Conservation (phyloP, 1,284 basidiomycete genomes). For the Peniophora sp. region DNA sequence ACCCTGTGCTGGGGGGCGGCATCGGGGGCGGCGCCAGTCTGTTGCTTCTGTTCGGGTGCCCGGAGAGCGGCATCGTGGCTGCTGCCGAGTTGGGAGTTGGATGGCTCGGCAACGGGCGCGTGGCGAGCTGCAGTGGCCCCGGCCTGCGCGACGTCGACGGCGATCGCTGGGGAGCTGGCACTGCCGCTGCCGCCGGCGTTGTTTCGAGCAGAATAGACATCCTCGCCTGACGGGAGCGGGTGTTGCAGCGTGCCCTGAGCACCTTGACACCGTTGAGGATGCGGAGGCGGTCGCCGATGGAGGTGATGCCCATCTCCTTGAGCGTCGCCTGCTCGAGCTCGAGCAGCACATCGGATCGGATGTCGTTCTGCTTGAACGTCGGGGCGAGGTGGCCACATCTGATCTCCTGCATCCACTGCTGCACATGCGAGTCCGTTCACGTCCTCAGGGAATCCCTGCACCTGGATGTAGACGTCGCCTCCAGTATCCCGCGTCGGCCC, state of each 20-base stretch:
- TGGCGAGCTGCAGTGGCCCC: conserved; percentile 53
- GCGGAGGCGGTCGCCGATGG: conserved; percentile 85
- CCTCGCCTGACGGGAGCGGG: conserved; percentile 7
- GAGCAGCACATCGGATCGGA: conserved; percentile 80
- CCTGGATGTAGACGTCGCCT: conserved; percentile 48
- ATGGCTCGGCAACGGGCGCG: conserved; percentile 38
- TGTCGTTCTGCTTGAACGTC: conserved; percentile 78
- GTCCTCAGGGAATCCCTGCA: conserved; percentile 57
- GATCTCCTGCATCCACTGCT: conserved; percentile 64
- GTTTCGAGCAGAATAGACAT: conserved; percentile 10
- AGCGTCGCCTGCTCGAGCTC: conserved; percentile 82
- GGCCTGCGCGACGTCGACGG: conserved; percentile 38
- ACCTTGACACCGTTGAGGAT: conserved; percentile 79
- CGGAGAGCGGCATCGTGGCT: conserved; percentile 19
- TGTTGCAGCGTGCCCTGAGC: conserved; percentile 53
- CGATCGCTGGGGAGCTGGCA: conserved; percentile 15
- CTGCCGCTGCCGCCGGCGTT: conserved; percentile 10
- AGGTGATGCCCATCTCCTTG: conserved; percentile 82
- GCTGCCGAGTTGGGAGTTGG: conserved; percentile 19
- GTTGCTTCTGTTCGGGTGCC: conserved; percentile 30
- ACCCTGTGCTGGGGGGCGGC: conserved; percentile 38
- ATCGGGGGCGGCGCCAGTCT: conserved; percentile 62
- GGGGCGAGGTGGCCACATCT: conserved; percentile 65
- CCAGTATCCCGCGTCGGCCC: conserved; percentile 23
- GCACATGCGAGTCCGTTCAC: conserved; percentile 66